phyloP scores from a whole-genome alignment of 2,329 filamentous ascomycete genomes.

The Akanthomyces muscarius region DNA sequence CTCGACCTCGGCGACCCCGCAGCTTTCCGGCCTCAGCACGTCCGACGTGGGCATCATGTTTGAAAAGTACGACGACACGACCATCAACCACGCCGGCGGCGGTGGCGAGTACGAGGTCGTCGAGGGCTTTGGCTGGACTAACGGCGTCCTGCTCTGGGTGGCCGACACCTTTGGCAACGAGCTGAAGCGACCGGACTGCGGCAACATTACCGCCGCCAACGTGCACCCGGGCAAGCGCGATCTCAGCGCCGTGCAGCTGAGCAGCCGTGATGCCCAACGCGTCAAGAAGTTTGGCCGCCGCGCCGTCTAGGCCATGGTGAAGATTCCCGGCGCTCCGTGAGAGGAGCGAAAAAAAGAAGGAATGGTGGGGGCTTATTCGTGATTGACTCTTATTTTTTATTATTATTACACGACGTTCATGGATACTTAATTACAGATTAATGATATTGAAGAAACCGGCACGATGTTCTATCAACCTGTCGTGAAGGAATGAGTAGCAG shows the following conservation, averaged over 20 bases:
- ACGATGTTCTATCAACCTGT: background rate
- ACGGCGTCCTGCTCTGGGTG: constrained; percentile 64
- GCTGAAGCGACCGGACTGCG: constrained; percentile 53
- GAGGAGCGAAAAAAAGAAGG: background rate
- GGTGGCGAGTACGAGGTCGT: constrained; percentile 68
- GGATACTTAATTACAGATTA: constrained; percentile 3
- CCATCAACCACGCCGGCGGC: constrained; percentile 56
- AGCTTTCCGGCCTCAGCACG: constrained; percentile 42
- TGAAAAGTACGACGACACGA: constrained; percentile 62
- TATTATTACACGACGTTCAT: background rate
- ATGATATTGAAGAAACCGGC: background rate
- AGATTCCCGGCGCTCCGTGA: background rate
- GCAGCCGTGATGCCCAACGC: constrained; percentile 42
- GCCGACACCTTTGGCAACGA: constrained; percentile 57
- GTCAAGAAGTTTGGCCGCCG: constrained; percentile 44
- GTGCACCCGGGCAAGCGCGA: constrained; percentile 31
- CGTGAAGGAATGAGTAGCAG: background rate
- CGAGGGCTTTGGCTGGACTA: constrained; percentile 68
- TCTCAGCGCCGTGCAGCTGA: constrained; percentile 43
- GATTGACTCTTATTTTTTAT: background rate
- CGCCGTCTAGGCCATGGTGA: background rate
- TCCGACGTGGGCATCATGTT: constrained; percentile 59
- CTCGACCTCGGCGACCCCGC: constrained; percentile 49
- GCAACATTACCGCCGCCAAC: constrained; percentile 43
- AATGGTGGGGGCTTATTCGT: background rate